Evolutionary conservation across 345 rosid genomes (phyloP), one percentile per base, ranked within the genome.

Genomic region (Populus nigra): DNA sequence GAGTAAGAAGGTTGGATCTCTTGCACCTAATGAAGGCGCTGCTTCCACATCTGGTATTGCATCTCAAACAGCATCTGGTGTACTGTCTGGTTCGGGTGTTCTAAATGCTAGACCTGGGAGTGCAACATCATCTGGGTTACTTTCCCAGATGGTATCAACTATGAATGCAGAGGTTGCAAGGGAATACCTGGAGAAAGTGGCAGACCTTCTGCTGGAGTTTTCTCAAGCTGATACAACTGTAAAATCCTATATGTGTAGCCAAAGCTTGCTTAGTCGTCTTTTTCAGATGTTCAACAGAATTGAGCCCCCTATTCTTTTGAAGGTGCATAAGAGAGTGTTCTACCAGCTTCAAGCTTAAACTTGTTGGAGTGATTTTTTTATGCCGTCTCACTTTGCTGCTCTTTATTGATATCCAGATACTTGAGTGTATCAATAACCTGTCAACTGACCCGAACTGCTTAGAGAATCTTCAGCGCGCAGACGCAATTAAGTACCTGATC

Each of bases 131-230:
- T 92, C 97, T 57, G 97, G 99, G 50, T 84, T 92, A 78, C 95
- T 96, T 47, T 89, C 92, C 79, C 96, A 92, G 82, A 89, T 96
- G 97, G 93, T 92, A 76, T 94, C 96, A 23, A 88, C 98, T 15
- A 82, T 90, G 82, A 93, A 92, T 86, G 94, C 94, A 59, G 99
- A 96, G 85, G 91, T 90, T 61, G 98, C 99, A 29, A 86, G 90
- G 89, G 97, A 93, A 71, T 96, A 96, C 87, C 88, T 96, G 79
- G 97, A 93, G 88, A 96, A 93, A 87, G 97, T 93, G 59, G 97
- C 99, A 45, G 96, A 96, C 83, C 94, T 96, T 83, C 90, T 96
- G 69, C 97, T 93, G 78, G 99, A 93, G 89, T 96, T 96, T 91
- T 89, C 99, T 62, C 93, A 90, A 83, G 99, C 99, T 7, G 99